Base-by-base conservation (phyloP, 441 rosid species). In the Hura crepitans region DNA sequence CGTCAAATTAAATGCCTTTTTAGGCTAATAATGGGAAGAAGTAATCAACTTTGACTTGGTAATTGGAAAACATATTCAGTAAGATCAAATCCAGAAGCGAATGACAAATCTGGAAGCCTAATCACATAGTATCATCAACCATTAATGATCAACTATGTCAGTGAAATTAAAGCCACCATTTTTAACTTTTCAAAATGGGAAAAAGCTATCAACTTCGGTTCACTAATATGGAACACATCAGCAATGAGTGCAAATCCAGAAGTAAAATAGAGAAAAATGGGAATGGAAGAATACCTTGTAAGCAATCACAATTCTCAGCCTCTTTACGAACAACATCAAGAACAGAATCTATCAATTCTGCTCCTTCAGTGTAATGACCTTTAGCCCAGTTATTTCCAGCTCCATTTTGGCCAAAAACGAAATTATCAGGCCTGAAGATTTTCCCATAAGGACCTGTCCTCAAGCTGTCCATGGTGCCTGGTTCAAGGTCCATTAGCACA, bases 401-500 rank as follows among this genome's bases (percentile, higher is more conserved):
- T 28, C 89, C 89, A 60, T 82, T 82, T 65, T 82, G 87, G 53
- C 89, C 87, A 14, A 80, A 84, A 35, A 84, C 82, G 53, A 84
- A 85, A 53, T 85, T 85, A 33, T 85, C 89, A 33, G 89, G 89
- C 75, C 89, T 73, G 66, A 85, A 85, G 53, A 84, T 78, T 58
- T 62, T 39, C 0, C 89, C 89, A 23, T 73, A 79, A 10, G 86
- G 87, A 43, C 87, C 81, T 3, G 86, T 80, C 27, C 86, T 77
- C 67, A 85, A 58, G 80, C 83, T 78, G 76, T 85, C 89, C 89
- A 85, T 85, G 45, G 89, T 85, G 6, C 89, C 89, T n/a, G 89
- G 89, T 72, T 85, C 89, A 47, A 85, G 84, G 64, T 85, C 89
- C 85, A 84, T 66, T 5, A 85, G 43, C 42, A 84, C 87, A 13